phyloP scores from a whole-genome alignment of 768 basidiomycete species.

The Tremella mesenterica region DNA sequence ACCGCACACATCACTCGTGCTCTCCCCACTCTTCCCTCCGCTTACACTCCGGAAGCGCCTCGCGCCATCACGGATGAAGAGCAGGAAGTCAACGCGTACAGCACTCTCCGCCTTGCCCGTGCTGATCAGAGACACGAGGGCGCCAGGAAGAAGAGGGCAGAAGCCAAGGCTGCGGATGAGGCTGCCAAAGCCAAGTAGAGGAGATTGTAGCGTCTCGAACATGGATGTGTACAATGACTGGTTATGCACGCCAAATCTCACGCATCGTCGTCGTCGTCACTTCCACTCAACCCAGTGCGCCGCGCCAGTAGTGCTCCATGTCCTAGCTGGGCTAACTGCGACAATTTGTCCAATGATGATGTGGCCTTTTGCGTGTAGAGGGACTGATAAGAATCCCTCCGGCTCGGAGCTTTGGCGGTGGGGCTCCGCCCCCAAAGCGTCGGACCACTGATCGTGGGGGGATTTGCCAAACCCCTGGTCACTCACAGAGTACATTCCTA shows the following conservation, averaged over 20 bases:
- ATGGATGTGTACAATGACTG: neutral
- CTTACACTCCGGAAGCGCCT: conserved; percentile 67
- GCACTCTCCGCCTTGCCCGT: conserved; percentile 74
- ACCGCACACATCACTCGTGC: conserved; percentile 63
- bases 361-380: too few relatives aligned
- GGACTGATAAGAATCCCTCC: too few relatives aligned
- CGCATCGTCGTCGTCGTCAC: too few relatives aligned
- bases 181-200: conserved; percentile 29
- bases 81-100: conserved; percentile 78
- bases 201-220: neutral
- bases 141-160: conserved; percentile 58
- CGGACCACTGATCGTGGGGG: neutral
- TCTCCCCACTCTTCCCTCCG: conserved; percentile 53
- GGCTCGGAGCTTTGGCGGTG: neutral
- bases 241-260: too few relatives aligned
- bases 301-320: too few relatives aligned
- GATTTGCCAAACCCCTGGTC: neutral
- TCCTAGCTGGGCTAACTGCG: too few relatives aligned
- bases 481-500: neutral
- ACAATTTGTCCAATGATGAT: too few relatives aligned
- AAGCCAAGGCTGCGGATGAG: conserved; percentile 42
- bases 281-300: too few relatives aligned
- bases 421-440: neutral
- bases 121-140: conserved; percentile 78
- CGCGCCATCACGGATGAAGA: conserved; percentile 89